These are phyloP conservation scores for Orbilia brochopaga DNA, from an alignment of 2,329 filamentous ascomycete species.

Conservation along the genomic window DNA sequence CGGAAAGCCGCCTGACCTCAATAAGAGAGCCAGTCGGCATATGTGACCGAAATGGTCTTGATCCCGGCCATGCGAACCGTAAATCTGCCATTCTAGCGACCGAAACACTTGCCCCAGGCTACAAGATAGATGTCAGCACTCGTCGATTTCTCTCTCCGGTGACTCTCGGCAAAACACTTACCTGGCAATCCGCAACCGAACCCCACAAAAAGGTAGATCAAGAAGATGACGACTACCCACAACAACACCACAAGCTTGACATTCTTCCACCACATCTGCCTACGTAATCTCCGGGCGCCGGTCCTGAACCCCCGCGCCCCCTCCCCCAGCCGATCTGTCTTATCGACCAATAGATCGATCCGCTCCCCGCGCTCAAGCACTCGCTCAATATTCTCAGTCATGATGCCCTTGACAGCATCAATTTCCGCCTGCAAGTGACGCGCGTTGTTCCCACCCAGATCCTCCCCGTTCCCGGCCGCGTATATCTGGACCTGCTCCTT, in stretches of 20 bases:
- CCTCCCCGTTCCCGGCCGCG: constrained; percentile 61
- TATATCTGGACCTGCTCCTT: constrained; percentile 54
- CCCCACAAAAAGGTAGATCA: constrained; percentile 74
- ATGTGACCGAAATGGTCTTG: background rate
- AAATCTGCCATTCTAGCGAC: background rate
- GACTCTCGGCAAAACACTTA: constrained; percentile 53
- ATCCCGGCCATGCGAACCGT: too few species aligned
- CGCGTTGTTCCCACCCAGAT: constrained; percentile 78
- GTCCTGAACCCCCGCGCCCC: constrained; percentile 90
- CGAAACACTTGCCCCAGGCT: constrained; percentile 7
- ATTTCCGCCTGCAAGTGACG: constrained; percentile 85
- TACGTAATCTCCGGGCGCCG: constrained; percentile 80
- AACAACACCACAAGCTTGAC: constrained; percentile 80
- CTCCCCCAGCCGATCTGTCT: constrained; percentile 89
- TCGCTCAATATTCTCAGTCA: constrained; percentile 93
- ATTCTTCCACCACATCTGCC: constrained; percentile 78
- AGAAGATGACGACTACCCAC: constrained; percentile 70
- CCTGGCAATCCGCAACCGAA: constrained; percentile 74
- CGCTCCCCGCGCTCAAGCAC: constrained; percentile 88
- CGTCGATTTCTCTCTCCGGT: background rate
- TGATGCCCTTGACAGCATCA: constrained; percentile 87
- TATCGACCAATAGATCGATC: constrained; percentile 91
- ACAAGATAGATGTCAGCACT: background rate
- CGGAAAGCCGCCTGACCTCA: too few species aligned
- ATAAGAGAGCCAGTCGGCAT: background rate